Evolutionary conservation across 768 basidiomycete genomes (phyloP).

Genomic region (Rhizopogon vulgaris): DNA sequence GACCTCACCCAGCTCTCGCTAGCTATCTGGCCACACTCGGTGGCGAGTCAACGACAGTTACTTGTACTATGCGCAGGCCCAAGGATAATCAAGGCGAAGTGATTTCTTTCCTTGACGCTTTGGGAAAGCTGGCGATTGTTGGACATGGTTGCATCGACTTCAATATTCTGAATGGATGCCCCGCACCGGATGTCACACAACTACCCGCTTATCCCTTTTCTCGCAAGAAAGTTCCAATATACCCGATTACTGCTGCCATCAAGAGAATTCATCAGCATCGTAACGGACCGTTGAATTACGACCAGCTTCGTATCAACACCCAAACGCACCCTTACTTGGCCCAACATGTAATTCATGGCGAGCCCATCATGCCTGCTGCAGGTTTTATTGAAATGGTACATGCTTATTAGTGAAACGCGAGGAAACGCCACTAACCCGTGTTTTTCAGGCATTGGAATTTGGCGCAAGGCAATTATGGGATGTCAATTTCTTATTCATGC

Average conservation of each 20-base stretch:
- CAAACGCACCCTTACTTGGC: slow-evolving; percentile 34
- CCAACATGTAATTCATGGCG: slow-evolving; percentile 39
- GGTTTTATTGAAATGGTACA: slow-evolving; percentile 36
- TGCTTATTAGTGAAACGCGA: neutral
- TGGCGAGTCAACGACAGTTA: neutral
- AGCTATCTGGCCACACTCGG: neutral
- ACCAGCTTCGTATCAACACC: slow-evolving; percentile 29
- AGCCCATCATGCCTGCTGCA: slow-evolving; percentile 43
- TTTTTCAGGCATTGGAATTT: neutral
- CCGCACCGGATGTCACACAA: neutral
- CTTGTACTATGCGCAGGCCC: neutral
- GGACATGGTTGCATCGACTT: slow-evolving; percentile 30
- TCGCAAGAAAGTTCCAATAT: slow-evolving; percentile 14
- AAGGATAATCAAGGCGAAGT: slow-evolving; percentile 16
- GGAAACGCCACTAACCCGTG: too few relatives aligned
- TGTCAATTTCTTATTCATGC: neutral
- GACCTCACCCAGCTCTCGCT: slow-evolving; percentile 9
- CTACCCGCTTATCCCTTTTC: slow-evolving; percentile 18
- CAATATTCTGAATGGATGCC: slow-evolving; percentile 20
- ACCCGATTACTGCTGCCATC: slow-evolving; percentile 6
- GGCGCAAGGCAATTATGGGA: slow-evolving; percentile 1
- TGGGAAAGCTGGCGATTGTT: slow-evolving; percentile 23
- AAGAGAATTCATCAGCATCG: slow-evolving; percentile 17
- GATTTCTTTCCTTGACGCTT: slow-evolving; percentile 15
- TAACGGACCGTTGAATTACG: slow-evolving; percentile 31